A percentile compares a stretch with the other conserved stretches of the same genome.
Conservation (phyloP, 164 flowering plant genomes). For the Warburgia ugandensis region DNA sequence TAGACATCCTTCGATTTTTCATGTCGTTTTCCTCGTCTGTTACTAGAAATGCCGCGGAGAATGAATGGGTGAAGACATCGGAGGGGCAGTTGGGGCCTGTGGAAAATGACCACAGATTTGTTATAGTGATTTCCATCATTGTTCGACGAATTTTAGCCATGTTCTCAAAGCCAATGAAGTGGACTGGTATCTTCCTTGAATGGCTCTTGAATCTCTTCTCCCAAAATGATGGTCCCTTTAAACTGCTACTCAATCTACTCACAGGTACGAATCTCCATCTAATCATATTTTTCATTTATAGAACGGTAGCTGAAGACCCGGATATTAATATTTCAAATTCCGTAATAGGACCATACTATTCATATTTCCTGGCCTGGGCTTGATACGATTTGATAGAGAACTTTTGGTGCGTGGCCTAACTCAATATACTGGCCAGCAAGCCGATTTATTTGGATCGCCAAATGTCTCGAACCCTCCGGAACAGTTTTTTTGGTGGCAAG, state of each 20-base stretch:
- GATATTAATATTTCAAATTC: background rate
- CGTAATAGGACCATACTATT: background rate
- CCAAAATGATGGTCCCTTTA: slow-evolving; percentile 33
- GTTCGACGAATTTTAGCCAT: slow-evolving; percentile 37
- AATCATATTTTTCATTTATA: too few relatives aligned
- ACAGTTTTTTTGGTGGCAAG: too few relatives aligned
- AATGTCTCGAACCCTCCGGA: too few relatives aligned
- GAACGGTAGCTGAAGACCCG: background rate
- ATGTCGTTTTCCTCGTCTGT: slow-evolving; percentile 24
- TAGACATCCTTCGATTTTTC: slow-evolving; percentile 32
- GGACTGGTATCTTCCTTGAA: slow-evolving; percentile 47
- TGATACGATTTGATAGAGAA: too few relatives aligned
- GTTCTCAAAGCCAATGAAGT: slow-evolving; percentile 59
- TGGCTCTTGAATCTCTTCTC: slow-evolving; percentile 60
- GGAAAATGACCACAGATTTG: slow-evolving; percentile 38
- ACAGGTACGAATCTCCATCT: slow-evolving; percentile 24
- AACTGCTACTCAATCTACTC: slow-evolving; percentile 36
- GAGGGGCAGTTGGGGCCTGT: slow-evolving; percentile 2
- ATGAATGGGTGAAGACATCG: slow-evolving; percentile 28
- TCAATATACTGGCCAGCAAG: too few relatives aligned
- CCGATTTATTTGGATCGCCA: too few relatives aligned
- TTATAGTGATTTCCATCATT: slow-evolving; percentile 49
- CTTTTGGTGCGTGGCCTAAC: too few relatives aligned
- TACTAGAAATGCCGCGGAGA: too few relatives aligned
- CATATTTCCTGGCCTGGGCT: too few relatives aligned